Conservation (phyloP, 2,329 filamentous ascomycete genomes). For the Phialocephala subalpina region DNA sequence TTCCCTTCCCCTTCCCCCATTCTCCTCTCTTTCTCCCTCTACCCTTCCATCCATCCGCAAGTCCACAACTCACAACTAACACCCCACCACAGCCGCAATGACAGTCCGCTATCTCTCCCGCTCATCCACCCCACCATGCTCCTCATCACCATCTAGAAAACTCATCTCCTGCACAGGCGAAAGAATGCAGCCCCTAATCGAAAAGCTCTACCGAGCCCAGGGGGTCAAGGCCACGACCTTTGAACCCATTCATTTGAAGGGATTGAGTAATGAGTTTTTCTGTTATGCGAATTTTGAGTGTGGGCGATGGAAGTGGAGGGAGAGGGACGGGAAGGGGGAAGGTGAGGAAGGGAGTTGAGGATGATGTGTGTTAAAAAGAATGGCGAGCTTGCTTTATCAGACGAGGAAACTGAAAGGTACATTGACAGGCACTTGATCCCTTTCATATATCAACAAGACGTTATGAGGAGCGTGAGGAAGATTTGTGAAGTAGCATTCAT, state of each 20-base stretch:
- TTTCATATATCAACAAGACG: too few relatives aligned
- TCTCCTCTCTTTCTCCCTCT: not conserved
- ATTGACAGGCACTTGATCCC: too few relatives aligned
- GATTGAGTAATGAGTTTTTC: slow-evolving; percentile 81
- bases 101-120: slow-evolving; percentile 78
- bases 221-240: slow-evolving; percentile 72
- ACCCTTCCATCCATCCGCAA: too few relatives aligned
- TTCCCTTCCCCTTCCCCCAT: not conserved
- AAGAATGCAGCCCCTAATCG: slow-evolving; percentile 71
- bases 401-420: too few relatives aligned
- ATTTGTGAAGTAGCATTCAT: too few relatives aligned
- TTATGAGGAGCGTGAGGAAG: too few relatives aligned
- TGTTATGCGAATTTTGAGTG: slow-evolving; percentile 84
- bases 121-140: slow-evolving; percentile 31
- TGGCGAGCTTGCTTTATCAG: too few relatives aligned
- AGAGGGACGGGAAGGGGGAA: not conserved
- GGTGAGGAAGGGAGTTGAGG: not conserved
- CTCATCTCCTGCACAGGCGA: slow-evolving; percentile 81
- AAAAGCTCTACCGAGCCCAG: slow-evolving; percentile 71
- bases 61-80: not conserved
- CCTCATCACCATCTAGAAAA: slow-evolving; percentile 21
- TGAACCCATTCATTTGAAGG: slow-evolving; percentile 73
- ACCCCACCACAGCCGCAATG: slow-evolving; percentile 64
- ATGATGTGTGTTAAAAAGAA: too few relatives aligned
- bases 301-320: slow-evolving; percentile 54